phyloP scores from a whole-genome alignment of 345 rosid species.

The Syzygium oleosum region DNA sequence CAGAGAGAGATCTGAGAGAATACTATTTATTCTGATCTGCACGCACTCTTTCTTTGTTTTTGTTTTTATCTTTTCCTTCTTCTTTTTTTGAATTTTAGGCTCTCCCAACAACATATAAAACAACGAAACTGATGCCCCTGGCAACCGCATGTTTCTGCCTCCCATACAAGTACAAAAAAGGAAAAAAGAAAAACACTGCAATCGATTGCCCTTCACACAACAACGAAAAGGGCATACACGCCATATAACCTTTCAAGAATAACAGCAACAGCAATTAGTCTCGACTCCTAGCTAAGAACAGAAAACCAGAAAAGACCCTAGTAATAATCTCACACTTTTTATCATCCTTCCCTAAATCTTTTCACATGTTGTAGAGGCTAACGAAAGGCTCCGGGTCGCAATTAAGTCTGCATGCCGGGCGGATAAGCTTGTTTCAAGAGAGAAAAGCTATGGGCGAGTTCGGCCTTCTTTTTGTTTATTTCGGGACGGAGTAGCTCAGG shows the following conservation, averaged over 20 bases:
- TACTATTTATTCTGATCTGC: conserved; percentile 10
- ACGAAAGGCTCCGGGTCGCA: no score
- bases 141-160: conserved; percentile 29
- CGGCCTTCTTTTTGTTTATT: background rate
- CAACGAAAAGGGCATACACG: background rate
- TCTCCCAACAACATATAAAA: conserved; percentile 36
- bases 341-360: background rate
- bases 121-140: conserved; percentile 34
- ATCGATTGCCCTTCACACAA: background rate
- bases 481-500: conserved; percentile 50
- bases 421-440: background rate
- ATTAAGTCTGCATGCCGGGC: background rate
- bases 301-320: background rate
- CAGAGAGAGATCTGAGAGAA: conserved; percentile 31
- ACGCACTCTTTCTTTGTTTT: background rate
- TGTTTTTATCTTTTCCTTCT: background rate
- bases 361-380: background rate
- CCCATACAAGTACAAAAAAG: background rate
- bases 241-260: background rate
- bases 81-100: background rate
- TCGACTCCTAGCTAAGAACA: background rate
- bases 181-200: background rate
- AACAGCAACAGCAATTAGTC: background rate
- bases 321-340: background rate
- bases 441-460: background rate